Percentiles rank a stretch among this genome's conserved stretches.
phyloP scores from a whole-genome alignment of 179 eudicot species.

The Carnegiea gigantea region DNA sequence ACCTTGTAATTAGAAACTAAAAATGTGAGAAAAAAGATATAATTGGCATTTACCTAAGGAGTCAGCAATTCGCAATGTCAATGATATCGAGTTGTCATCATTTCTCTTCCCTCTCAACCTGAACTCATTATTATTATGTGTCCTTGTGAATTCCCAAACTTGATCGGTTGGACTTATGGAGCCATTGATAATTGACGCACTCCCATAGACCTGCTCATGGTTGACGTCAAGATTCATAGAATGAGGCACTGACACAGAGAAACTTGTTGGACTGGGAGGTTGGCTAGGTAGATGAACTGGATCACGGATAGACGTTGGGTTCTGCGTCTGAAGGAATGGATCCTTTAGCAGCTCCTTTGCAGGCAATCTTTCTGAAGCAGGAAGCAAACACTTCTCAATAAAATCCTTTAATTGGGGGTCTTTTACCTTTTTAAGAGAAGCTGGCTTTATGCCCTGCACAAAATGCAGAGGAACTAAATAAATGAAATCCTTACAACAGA shows the following conservation, averaged over 20 bases:
- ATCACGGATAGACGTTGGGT: constrained; percentile 32
- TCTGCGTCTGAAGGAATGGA: constrained; percentile 53
- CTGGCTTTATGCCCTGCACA: constrained; percentile 81
- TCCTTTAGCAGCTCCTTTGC: constrained; percentile 83
- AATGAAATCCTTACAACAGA: neutral
- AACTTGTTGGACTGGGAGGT: constrained; percentile 29
- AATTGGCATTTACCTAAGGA: constrained; percentile 29
- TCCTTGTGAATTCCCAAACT: constrained; percentile 52
- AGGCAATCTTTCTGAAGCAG: constrained; percentile 57
- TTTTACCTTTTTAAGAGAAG: constrained; percentile 61
- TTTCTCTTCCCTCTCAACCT: constrained; percentile 57
- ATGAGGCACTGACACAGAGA: constrained; percentile 36
- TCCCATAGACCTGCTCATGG: constrained; percentile 28
- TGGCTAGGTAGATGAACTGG: constrained; percentile 39
- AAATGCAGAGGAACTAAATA: neutral
- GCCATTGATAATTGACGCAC: constrained; percentile 35
- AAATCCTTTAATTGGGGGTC: constrained; percentile 64
- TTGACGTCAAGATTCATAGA: constrained; percentile 70
- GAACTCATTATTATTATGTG: constrained; percentile 59
- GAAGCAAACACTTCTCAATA: constrained; percentile 77
- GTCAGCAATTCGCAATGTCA: constrained; percentile 67
- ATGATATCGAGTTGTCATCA: constrained; percentile 58
- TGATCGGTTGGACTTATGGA: constrained; percentile 31
- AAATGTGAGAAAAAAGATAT: neutral
- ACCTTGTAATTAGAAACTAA: neutral